Evolutionary conservation across 352 stramenopile species (phyloP).

Genomic region (Phytophthora boehmeriae): DNA sequence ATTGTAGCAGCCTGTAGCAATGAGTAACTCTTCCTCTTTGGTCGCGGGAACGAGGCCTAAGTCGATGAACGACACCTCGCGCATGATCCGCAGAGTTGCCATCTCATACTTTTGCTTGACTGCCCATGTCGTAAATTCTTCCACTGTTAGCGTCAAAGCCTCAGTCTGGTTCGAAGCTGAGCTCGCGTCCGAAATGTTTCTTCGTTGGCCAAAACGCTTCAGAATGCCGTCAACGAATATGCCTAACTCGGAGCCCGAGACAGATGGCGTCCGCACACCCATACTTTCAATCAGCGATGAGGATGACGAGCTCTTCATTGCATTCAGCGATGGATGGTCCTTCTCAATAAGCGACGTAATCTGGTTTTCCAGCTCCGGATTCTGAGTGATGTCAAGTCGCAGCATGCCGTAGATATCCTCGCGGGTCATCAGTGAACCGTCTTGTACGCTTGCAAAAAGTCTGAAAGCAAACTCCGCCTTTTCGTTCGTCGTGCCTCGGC

Average conservation of each 20-base stretch:
- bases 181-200: constrained; percentile 35
- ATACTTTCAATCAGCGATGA: constrained; percentile 59
- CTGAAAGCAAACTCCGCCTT: constrained; percentile 85
- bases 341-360: constrained; percentile 74
- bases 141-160: constrained; percentile 52
- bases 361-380: constrained; percentile 66
- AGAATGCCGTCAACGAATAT: constrained; percentile 83
- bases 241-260: constrained; percentile 80
- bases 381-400: constrained; percentile 80
- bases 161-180: constrained; percentile 36
- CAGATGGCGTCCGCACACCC: constrained; percentile 65
- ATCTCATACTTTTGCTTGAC: constrained; percentile 81
- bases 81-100: constrained; percentile 79
- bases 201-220: constrained; percentile 53
- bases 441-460: constrained; percentile 66
- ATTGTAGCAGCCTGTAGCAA: constrained; percentile 78
- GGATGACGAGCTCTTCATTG: constrained; percentile 54
- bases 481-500: constrained; percentile 68
- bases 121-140: constrained; percentile 76
- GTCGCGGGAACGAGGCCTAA: constrained; percentile 69
- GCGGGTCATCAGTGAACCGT: constrained; percentile 64
- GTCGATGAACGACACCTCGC: constrained; percentile 85
- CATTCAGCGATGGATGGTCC: constrained; percentile 46
- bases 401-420: constrained; percentile 88
- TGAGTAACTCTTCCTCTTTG: constrained; percentile 81